Conservation (phyloP, 768 basidiomycete species). For the Kwoniella shandongensis region DNA sequence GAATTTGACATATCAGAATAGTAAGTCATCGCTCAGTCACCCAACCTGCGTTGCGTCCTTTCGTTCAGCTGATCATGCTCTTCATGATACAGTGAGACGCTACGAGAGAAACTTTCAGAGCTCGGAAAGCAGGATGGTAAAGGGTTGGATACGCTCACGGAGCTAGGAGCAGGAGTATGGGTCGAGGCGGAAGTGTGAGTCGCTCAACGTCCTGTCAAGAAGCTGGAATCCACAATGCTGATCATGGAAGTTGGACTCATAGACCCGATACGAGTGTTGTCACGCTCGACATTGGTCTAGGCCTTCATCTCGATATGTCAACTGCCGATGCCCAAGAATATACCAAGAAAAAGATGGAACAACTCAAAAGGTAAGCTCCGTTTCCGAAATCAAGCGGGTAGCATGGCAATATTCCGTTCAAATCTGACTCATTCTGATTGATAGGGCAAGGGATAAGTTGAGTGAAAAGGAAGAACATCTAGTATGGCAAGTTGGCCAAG, state of each 20-base stretch:
- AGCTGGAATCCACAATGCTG: too few species aligned
- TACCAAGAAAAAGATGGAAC: slow-evolving; percentile 12
- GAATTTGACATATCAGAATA: slow-evolving; percentile 35
- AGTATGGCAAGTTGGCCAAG: slow-evolving; percentile 36
- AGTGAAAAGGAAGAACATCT: slow-evolving; percentile 21
- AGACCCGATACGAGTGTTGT: slow-evolving; percentile 20
- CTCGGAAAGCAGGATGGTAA: slow-evolving; percentile 5
- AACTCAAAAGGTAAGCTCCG: slow-evolving; percentile 27
- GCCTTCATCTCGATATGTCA: slow-evolving; percentile 29
- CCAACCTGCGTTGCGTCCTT: too few species aligned
- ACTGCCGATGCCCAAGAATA: slow-evolving; percentile 20
- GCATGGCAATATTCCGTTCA: too few species aligned
- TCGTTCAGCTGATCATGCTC: too few species aligned
- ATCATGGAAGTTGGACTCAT: background rate
- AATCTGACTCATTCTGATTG: background rate
- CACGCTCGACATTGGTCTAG: slow-evolving; percentile 32
- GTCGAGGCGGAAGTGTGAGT: slow-evolving; percentile 26
- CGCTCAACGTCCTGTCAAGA: too few species aligned
- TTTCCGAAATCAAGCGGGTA: background rate
- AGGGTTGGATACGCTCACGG: slow-evolving; percentile 16
- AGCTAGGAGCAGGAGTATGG: slow-evolving; percentile 27
- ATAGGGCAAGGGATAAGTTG: slow-evolving; percentile 13
- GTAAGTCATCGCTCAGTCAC: too few species aligned
- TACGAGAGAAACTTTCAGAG: slow-evolving; percentile 2
- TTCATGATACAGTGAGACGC: slow-evolving; percentile 1